A percentile compares a stretch with the other conserved stretches of the same genome.
phyloP scores from a whole-genome alignment of 2,329 filamentous ascomycete species.

The Epichloe sibirici region DNA sequence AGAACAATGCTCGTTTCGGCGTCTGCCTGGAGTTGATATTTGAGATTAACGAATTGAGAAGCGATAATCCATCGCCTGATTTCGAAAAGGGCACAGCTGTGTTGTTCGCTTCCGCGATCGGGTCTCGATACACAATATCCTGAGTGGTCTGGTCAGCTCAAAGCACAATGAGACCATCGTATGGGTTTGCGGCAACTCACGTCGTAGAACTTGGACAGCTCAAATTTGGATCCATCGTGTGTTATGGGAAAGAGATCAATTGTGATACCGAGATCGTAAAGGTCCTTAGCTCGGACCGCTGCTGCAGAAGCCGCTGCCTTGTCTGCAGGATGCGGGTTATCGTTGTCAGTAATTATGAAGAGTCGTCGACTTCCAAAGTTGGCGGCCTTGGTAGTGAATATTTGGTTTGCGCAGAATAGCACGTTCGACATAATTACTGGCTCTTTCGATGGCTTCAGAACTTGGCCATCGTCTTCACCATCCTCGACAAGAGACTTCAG shows the following conservation, averaged over 20 bases:
- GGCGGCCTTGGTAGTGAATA: conserved; percentile 87
- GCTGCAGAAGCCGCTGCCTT: conserved; percentile 65
- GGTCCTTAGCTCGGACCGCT: conserved; percentile 78
- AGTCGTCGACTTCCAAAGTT: conserved; percentile 87
- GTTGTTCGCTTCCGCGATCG: conserved; percentile 51
- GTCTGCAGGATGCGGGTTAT: conserved; percentile 65
- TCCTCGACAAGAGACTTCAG: conserved; percentile 68
- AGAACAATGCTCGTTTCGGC: conserved; percentile 75
- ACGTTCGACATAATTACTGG: conserved; percentile 74
- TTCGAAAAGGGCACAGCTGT: conserved; percentile 48
- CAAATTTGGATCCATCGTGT: conserved; percentile 56
- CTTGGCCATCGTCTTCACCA: conserved; percentile 54
- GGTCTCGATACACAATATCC: conserved; percentile 84
- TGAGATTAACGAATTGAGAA: conserved; percentile 69
- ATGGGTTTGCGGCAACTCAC: conserved; percentile 31
- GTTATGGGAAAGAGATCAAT: conserved; percentile 93
- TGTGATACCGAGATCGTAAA: conserved; percentile 83
- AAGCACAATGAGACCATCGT: too few relatives aligned
- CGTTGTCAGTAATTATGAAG: conserved; percentile 95
- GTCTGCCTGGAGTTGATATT: conserved; percentile 87
- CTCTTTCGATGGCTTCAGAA: conserved; percentile 59
- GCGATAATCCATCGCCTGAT: conserved; percentile 61
- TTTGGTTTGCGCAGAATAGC: conserved; percentile 88
- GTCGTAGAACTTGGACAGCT: conserved; percentile 81
- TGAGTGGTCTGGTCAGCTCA: conserved; percentile 19